These are phyloP conservation scores for Penicillium sp. DNA, from an alignment of 2,329 filamentous ascomycete genomes.

Conservation along the genomic window DNA sequence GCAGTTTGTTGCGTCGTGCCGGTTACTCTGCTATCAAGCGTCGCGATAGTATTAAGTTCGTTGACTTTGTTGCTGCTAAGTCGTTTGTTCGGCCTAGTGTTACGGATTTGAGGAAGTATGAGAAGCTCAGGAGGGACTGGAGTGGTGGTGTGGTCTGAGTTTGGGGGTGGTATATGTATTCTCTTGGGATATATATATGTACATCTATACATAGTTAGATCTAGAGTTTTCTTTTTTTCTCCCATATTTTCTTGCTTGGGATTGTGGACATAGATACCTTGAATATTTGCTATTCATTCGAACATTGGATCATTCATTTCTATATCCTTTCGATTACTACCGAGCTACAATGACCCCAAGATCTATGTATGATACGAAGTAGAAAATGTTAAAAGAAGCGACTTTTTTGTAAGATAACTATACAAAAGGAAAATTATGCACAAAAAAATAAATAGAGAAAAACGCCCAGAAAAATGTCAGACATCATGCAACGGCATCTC, in stretches of 20 bases:
- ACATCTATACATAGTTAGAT: background rate
- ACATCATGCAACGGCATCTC: slow-evolving; percentile 25
- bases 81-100: slow-evolving; percentile 51
- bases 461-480: slow-evolving; percentile 20
- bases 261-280: slow-evolving; percentile 11
- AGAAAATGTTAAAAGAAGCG: slow-evolving; percentile 4
- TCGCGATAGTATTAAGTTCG: slow-evolving; percentile 47
- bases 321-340: background rate
- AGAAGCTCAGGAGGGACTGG: slow-evolving; percentile 54
- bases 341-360: background rate
- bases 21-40: slow-evolving; percentile 57
- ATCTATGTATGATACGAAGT: background rate
- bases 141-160: slow-evolving; percentile 37
- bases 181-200: background rate
- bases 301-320: background rate
- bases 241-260: slow-evolving; percentile 1
- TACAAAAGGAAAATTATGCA: slow-evolving; percentile 29
- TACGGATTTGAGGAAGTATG: slow-evolving; percentile 59
- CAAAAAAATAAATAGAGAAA: slow-evolving; percentile 25
- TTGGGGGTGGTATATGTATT: background rate
- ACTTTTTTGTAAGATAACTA: slow-evolving; percentile 34
- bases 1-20: slow-evolving; percentile 59
- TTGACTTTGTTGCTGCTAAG: slow-evolving; percentile 45
- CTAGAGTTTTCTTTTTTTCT: slow-evolving; percentile 1
- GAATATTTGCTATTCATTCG: slow-evolving; percentile 2